These are phyloP conservation scores for Capsicum baccatum DNA, from an alignment of 257 asterid genomes.

Conservation along the genomic window DNA sequence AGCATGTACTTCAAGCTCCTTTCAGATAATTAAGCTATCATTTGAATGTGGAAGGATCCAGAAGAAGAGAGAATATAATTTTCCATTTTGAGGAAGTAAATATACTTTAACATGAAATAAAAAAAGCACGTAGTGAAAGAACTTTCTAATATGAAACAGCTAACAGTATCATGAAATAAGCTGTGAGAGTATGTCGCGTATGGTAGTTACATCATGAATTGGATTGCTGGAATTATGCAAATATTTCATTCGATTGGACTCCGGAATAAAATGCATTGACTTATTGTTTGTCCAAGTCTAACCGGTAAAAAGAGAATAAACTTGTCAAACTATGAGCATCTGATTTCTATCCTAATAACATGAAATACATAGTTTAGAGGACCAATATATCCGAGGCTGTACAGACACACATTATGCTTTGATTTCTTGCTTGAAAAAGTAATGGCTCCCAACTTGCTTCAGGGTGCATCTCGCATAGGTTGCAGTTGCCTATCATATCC, in stretches of 20 bases:
- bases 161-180: slow-evolving; percentile 18
- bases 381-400: background rate
- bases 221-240: background rate
- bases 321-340: background rate
- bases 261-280: background rate
- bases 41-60: background rate
- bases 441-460: slow-evolving; percentile 8
- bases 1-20: slow-evolving; percentile 25
- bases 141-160: slow-evolving; percentile 5
- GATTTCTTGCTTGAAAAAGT: background rate
- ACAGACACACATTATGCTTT: background rate
- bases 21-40: slow-evolving; percentile 6
- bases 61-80: background rate
- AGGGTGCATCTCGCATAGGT: background rate
- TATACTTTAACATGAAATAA: slow-evolving; percentile 10
- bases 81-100: slow-evolving; percentile 22
- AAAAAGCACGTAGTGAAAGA: background rate
- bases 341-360: background rate
- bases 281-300: background rate
- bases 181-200: background rate
- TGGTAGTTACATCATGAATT: background rate
- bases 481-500: background rate
- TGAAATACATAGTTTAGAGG: slow-evolving; percentile 5
- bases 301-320: background rate
- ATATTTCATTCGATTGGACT: background rate